Evolutionary conservation across 768 basidiomycete genomes (phyloP), one percentile per base, ranked within the genome.

Genomic region (Phaffia tasmanica): DNA sequence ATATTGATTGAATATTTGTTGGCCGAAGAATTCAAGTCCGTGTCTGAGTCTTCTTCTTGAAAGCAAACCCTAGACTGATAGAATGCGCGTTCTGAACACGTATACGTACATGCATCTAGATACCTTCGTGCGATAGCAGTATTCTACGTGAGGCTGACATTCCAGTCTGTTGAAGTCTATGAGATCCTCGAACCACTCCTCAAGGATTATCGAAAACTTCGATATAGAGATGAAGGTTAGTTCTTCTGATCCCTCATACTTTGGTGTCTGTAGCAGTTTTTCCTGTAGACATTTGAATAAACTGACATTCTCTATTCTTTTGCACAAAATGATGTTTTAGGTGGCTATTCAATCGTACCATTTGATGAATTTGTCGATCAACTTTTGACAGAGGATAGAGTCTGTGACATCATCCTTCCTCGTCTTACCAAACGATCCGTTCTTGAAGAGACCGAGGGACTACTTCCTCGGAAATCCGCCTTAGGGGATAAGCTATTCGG

Each of bases 1-100:
- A 97, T 99, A 62, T 75, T 98, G 60, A 79, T 98, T 1, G 95
- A 98, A 74, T 99, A 99, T 75, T 79, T 99, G 27, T 83, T 85
- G 63, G 95, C 91, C 8, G 95, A 98, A 68, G 95, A 99, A 76
- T 99, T 97, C 82, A 99, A 99, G 95, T 94, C 70, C 63, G 87
- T 79, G n/a, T 51, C 50, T 51, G 16, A 16, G 16, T 51, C 23
- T 51, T n/a, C n/a, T n/a, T n/a, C n/a, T n/a, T n/a, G n/a, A n/a
- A n/a, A 51, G 16, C 23, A 23, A 42, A 42, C 35, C 6, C 11
- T 42, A 42, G 35, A 42, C 35, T 42, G 35, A 42, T 42, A 5
- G 35, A 42, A 42, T 42, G 35, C 35, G 35, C 35, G 35, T 42
- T 11, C 4, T 42, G 11, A 42, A 5, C 11, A 4, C 35, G 4